Percentiles rank a stretch among this genome's conserved stretches.
Conservation (phyloP, 495 filamentous ascomycete genomes). For the Haplographium delicatum region DNA sequence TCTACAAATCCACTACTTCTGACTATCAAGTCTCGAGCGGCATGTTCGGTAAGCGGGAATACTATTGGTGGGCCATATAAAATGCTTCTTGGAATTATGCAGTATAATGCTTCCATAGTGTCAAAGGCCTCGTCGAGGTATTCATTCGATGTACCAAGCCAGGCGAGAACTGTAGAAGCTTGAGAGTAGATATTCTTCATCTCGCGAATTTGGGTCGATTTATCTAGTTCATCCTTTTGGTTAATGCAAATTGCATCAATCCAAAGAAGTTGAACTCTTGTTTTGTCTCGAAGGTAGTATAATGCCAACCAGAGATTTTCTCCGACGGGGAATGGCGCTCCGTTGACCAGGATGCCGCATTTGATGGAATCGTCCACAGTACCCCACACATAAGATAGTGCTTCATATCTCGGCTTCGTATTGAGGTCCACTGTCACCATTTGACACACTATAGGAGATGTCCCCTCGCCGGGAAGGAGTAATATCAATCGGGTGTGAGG, state of each 20-base stretch:
- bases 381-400: background rate
- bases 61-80: background rate
- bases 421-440: background rate
- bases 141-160: background rate
- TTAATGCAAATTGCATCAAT: slow-evolving; percentile 3
- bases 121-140: background rate
- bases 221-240: background rate
- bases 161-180: background rate
- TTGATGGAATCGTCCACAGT: background rate
- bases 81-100: background rate
- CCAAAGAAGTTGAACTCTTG: background rate
- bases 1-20: background rate
- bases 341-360: background rate
- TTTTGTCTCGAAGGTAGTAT: background rate
- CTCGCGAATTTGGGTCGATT: background rate
- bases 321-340: background rate
- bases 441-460: background rate
- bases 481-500: background rate
- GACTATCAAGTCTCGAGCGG: background rate
- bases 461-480: background rate
- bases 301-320: background rate
- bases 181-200: background rate
- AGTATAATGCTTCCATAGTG: background rate
- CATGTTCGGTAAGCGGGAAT: background rate
- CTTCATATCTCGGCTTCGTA: background rate